phyloP scores from a whole-genome alignment of 768 basidiomycete genomes.

The Tricholoma sp. region DNA sequence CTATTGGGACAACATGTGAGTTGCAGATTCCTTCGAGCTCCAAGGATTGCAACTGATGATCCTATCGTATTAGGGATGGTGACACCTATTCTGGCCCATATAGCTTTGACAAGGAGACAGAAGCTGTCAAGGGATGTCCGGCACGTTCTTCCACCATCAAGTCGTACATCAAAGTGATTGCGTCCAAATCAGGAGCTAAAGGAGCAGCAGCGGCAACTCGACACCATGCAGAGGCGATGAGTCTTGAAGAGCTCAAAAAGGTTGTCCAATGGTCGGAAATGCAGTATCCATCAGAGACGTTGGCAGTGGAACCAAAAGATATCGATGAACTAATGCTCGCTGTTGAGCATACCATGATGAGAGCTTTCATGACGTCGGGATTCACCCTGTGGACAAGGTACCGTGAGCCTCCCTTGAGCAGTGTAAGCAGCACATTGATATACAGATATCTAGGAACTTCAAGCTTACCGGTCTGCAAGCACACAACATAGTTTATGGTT shows the following conservation, averaged over 20 bases:
- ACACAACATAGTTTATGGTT: too few relatives aligned
- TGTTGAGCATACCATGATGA: constrained; percentile 11
- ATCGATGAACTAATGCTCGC: too few relatives aligned
- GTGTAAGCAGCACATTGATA: too few relatives aligned
- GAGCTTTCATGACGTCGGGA: constrained; percentile 11
- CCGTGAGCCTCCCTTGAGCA: too few relatives aligned
- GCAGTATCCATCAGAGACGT: constrained; percentile 1
- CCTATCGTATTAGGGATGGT: too few relatives aligned
- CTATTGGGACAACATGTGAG: constrained; percentile 24
- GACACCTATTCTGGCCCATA: constrained; percentile 17
- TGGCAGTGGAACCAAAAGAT: too few relatives aligned
- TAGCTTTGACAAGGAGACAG: constrained; percentile 10
- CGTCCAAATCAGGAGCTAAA: constrained; percentile 14
- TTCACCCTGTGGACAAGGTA: constrained; percentile 14
- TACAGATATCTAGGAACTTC: too few relatives aligned
- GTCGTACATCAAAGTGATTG: constrained; percentile 15
- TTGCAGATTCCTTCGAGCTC: neutral
- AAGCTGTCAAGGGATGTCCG: constrained; percentile 20
- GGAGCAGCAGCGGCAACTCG: neutral
- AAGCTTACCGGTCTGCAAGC: too few relatives aligned
- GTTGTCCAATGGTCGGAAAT: too few relatives aligned
- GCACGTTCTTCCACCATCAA: constrained; percentile 15
- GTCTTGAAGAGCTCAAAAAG: constrained; percentile 15
- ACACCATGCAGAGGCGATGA: constrained; percentile 20
- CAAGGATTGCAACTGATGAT: too few relatives aligned